Percentiles rank a stretch among this genome's conserved stretches.
These are phyloP conservation scores for Canavalia gladiata DNA, from an alignment of 306 rosid species.

Conservation along the genomic window DNA sequence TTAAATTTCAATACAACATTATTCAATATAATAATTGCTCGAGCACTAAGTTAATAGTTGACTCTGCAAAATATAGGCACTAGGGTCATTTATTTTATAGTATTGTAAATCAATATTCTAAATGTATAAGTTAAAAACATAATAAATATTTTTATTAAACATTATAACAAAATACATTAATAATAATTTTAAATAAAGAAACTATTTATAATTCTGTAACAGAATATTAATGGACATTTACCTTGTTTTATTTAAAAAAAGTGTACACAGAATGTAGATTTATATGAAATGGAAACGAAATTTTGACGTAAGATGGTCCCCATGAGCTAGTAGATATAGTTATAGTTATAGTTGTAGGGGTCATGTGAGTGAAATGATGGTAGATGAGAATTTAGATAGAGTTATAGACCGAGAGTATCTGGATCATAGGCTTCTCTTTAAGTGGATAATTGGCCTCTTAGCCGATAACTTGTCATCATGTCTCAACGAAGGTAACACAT, in stretches of 20 bases:
- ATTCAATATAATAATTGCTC: no score
- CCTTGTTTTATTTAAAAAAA: background rate
- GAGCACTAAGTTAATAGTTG: background rate
- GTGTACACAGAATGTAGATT: background rate
- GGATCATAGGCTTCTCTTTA: constrained; percentile 57
- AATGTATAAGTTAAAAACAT: no score
- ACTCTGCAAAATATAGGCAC: background rate
- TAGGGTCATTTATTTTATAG: no score
- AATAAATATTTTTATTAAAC: no score
- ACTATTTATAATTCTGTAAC: no score
- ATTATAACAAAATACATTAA: no score
- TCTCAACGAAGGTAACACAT: constrained; percentile 58
- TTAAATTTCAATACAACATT: no score
- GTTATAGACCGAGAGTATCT: constrained; percentile 32
- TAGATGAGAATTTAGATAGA: constrained; percentile 51
- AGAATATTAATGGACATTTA: no score
- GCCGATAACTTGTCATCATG: constrained; percentile 64
- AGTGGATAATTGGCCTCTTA: constrained; percentile 56
- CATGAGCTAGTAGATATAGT: constrained; percentile 5
- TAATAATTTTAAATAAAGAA: no score
- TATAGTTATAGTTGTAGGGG: constrained; percentile 9
- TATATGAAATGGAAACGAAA: constrained; percentile 18
- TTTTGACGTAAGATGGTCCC: constrained; percentile 41
- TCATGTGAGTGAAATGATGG: constrained; percentile 69
- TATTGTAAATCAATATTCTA: no score